Base-by-base conservation (phyloP, 345 rosid species). In the Cardamine chenopodiifolia region DNA sequence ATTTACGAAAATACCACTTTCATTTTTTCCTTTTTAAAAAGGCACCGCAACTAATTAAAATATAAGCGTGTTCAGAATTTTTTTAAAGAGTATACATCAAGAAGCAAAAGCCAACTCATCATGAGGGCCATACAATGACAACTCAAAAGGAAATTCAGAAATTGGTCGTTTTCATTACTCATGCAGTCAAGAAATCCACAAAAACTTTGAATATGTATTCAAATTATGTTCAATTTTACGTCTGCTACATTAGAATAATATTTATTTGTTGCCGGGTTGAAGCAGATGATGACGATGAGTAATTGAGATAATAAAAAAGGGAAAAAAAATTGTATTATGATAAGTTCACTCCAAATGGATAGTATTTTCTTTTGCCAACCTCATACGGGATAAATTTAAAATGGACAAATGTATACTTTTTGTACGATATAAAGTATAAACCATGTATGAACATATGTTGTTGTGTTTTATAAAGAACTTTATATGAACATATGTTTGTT, bases 21-120 rank as follows among this genome's bases (percentile, higher is more conserved):
- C 4, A 1, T 3, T 13, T 22, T 22, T 45, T 45, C 10, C 26
- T 25, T n/a, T 45, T 6, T 1, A 15, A 17, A 57, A 55, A n/a
- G 20, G 35, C 20, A 17, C 14, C 22, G 8, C 23, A 23, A 40
- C 7, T 40, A 40, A 40, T 4, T 13, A 26, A 35, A 32, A 59
- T 0, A 12, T n/a, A 28, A 14, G 39, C 17, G n/a, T 47, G 12
- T 18, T 64, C 23, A 0, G n/a, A 7, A 4, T 8, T 1, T 14
- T 42, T 42, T 1, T 8, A 15, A 6, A 3, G 26, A 25, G 20
- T 52, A 10, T 17, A 29, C 4, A 66, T 57, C 32, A 74, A 55
- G 40, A 57, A 23, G 22, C 62, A 34, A 34, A 65, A 59, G 78
- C 73, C 73, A 74, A 57, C 72, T 74, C 78, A 74, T 66, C 22